Percentiles rank a stretch among this genome's conserved stretches.
phyloP scores from a whole-genome alignment of 2,329 filamentous ascomycete species.

The Falciphora oryzae region DNA sequence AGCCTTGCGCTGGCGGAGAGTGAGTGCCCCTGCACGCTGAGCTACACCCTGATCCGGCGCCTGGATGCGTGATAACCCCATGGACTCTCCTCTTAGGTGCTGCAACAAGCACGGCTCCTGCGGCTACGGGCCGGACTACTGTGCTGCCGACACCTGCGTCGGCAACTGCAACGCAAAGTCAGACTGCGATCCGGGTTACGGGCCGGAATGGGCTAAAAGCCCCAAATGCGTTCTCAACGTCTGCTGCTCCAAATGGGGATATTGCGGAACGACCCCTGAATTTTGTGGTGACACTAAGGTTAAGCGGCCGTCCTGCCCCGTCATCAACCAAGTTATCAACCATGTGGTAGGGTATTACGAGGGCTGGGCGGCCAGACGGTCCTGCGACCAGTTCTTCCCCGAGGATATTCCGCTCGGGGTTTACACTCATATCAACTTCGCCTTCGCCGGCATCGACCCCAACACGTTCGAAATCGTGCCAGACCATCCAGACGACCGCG shows the following conservation, averaged over 20 bases:
- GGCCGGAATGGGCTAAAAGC: conserved; percentile 16
- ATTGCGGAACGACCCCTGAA: conserved; percentile 25
- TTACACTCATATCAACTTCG: conserved; percentile 30
- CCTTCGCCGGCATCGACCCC: conserved; percentile 28
- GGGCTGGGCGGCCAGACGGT: conserved; percentile 17
- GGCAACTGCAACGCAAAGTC: conserved; percentile 21
- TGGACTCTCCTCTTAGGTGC: neutral
- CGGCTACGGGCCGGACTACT: conserved; percentile 21
- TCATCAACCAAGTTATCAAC: conserved; percentile 6
- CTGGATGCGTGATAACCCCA: too few species aligned
- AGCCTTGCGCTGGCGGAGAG: neutral
- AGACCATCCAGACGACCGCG: conserved; percentile 5
- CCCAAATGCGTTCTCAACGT: conserved; percentile 28
- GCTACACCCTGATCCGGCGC: too few species aligned
- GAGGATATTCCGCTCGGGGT: conserved; percentile 18
- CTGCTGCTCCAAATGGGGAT: conserved; percentile 25
- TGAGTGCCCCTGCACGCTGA: neutral
- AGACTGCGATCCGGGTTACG: conserved; percentile 26
- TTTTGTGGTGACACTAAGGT: conserved; percentile 20
- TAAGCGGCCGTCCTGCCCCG: conserved; percentile 7
- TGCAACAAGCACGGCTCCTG: conserved; percentile 12
- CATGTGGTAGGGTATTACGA: conserved; percentile 25
- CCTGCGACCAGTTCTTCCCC: conserved; percentile 18
- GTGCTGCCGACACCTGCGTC: conserved; percentile 18
- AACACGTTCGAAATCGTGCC: conserved; percentile 20